Percentiles rank a stretch among this genome's conserved stretches.
Conservation (phyloP, 306 rosid species). For the Dryas alaskensis region DNA sequence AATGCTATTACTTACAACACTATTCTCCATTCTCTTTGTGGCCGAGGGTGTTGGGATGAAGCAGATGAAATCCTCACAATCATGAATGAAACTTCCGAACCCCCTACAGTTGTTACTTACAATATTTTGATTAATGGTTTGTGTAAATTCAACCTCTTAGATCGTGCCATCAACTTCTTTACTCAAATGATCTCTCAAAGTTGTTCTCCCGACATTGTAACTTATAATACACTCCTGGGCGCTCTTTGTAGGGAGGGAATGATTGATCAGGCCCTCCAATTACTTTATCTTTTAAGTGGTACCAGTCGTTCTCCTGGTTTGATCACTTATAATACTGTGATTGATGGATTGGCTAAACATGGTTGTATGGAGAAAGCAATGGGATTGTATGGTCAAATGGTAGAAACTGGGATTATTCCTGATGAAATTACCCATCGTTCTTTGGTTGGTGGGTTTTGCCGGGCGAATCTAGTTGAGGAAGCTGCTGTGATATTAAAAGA, state of each 20-base stretch:
- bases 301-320: conserved; percentile 60
- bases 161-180: conserved; percentile 63
- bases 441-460: conserved; percentile 61
- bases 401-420: conserved; percentile 50
- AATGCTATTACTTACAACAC: conserved; percentile 72
- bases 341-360: conserved; percentile 58
- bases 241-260: conserved; percentile 73
- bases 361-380: conserved; percentile 62
- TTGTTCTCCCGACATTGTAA: conserved; percentile 70
- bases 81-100: conserved; percentile 53
- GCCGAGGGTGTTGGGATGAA: conserved; percentile 61
- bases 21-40: conserved; percentile 65
- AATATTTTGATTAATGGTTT: conserved; percentile 73
- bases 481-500: conserved; percentile 55
- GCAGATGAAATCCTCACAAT: conserved; percentile 60
- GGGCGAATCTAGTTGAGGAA: conserved; percentile 47
- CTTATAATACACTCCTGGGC: conserved; percentile 74
- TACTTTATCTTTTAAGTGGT: conserved; percentile 49
- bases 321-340: conserved; percentile 68
- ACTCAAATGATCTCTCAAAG: conserved; percentile 54
- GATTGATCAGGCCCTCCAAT: conserved; percentile 61
- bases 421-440: conserved; percentile 73
- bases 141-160: conserved; percentile 67
- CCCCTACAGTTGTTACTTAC: conserved; percentile 71
- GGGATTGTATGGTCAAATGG: conserved; percentile 56